Evolutionary conservation across 2,329 filamentous ascomycete genomes (phyloP), one percentile per base, ranked within the genome.

Genomic region (Apiospora arundinis): DNA sequence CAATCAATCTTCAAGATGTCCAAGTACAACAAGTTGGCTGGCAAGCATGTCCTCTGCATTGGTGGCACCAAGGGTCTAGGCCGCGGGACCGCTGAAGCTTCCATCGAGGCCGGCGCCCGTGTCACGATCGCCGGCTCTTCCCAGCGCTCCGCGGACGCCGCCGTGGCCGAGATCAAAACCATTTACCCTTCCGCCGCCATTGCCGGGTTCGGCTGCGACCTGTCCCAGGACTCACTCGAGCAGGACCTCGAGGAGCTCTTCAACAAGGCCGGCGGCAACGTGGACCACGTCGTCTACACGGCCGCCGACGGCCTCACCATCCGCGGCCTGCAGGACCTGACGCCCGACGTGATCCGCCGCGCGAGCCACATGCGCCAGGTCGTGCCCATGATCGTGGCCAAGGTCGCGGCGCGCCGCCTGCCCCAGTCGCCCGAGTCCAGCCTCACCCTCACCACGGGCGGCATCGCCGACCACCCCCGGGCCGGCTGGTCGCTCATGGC

Each of bases 321-420:
- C 9, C 56, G 69, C 21, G 42, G 37, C 7, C 68, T 80, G 7
- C 23, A 71, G 23, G 76, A 75, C 5, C 52, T 82, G 25, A 78
- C 76, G 23, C 71, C 74, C n/a, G 79, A 77, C 1, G 67, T 66
- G 40, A 76, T 81, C 65, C 72, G 71, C 1, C 42, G 66, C 44
- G 78, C 72, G 0, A 71, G 75, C 67, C 80, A 80, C 45, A 76
- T 83, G 74, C 79, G 80, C 8, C 73, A 80, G 69, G 69, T 77
- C 18, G 78, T 78, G n/a, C 79, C 81, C 0, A n/a, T 80, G n/a
- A 70, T 82, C 67, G 56, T 82, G 5, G 81, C 77, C 69, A 83
- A 83, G 71, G 74, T 78, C 0, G 79, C 77, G 7, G 70, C 72
- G 70, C 74, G 75, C 2, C 76, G 79, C 69, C 77, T 83, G 8